Evolutionary conservation across 768 basidiomycete species (phyloP), one percentile per base, ranked within the genome.

Genomic region (Chalciporus piperatus): DNA sequence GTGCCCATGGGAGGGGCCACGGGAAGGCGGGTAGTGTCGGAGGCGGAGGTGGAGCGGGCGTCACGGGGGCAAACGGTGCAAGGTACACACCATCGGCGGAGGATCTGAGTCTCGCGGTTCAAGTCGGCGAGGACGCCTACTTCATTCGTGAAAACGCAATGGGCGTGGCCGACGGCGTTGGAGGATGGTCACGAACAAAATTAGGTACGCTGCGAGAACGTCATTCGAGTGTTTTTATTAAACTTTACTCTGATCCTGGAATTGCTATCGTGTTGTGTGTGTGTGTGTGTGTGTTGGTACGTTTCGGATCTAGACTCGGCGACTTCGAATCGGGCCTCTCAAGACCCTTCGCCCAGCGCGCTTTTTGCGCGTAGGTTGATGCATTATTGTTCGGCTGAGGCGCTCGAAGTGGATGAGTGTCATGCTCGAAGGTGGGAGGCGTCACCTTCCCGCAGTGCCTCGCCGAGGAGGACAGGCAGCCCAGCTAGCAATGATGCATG

Each of bases 131-230:
- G 67, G 94, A 98, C 62, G 90, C 93, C 5, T 96, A 93, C 63
- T 92, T 92, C 55, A 71, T 91, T 6, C 74, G 81, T 6, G 80
- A 85, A 51, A 89, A 93, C 63, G 89, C 92, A 6, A 85, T 98
- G 76, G 95, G 95, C 16, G 87, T 98, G 9, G 92, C 94, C 4
- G 95, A 98, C 64, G 95, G 95, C 27, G 95, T 98, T 1, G 95
- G 95, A 0, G 94, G 94, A 0, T 97, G 93, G 94, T 78, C 85
- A 8, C 69, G 74, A 51, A 62, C 67, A 33, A 76, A 60, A 51
- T 68, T n/a, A n/a, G n/a, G 65, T 62, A 50, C 66, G 74, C 60
- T 50, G n/a, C 54, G 25, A 23, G 30, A 46, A 10, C 22, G 22
- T 22, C 22, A 22, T 22, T 22, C 22, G 22, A 22, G 22, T 22